phyloP scores from a whole-genome alignment of 352 stramenopile species.

The Globisporangium paddicum region DNA sequence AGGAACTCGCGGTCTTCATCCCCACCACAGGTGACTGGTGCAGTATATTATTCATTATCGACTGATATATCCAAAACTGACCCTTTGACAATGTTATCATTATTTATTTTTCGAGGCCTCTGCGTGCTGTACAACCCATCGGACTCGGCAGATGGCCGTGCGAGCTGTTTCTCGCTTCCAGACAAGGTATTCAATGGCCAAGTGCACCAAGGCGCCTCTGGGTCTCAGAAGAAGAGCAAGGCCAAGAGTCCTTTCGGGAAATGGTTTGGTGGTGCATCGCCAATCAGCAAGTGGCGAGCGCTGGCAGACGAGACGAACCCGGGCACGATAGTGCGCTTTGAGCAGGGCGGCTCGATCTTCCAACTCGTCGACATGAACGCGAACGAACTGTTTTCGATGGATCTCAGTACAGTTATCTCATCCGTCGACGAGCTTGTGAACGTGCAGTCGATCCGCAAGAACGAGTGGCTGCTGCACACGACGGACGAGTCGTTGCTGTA shows the following conservation, averaged over 20 bases:
- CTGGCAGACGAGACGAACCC: slow-evolving; percentile 18
- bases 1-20: slow-evolving; percentile 53
- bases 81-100: background rate
- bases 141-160: slow-evolving; percentile 32
- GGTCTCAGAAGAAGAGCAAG: background rate
- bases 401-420: slow-evolving; percentile 20
- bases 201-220: slow-evolving; percentile 20
- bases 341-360: slow-evolving; percentile 47
- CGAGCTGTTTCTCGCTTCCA: slow-evolving; percentile 47
- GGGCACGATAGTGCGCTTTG: slow-evolving; percentile 36
- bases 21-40: slow-evolving; percentile 44
- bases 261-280: slow-evolving; percentile 31
- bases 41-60: background rate
- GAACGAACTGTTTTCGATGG: slow-evolving; percentile 43
- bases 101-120: slow-evolving; percentile 20
- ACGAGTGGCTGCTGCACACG: slow-evolving; percentile 53
- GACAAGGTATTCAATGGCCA: slow-evolving; percentile 46
- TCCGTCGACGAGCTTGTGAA: slow-evolving; percentile 22
- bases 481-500: slow-evolving; percentile 29
- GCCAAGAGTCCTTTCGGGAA: slow-evolving; percentile 29
- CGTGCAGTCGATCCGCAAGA: slow-evolving; percentile 29
- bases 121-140: slow-evolving; percentile 41
- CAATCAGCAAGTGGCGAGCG: slow-evolving; percentile 17
- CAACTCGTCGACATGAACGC: slow-evolving; percentile 44
- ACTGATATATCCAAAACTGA: background rate